These are phyloP conservation scores for Sarocladium kiliense DNA, from an alignment of 2,329 filamentous ascomycete genomes.

Conservation along the genomic window DNA sequence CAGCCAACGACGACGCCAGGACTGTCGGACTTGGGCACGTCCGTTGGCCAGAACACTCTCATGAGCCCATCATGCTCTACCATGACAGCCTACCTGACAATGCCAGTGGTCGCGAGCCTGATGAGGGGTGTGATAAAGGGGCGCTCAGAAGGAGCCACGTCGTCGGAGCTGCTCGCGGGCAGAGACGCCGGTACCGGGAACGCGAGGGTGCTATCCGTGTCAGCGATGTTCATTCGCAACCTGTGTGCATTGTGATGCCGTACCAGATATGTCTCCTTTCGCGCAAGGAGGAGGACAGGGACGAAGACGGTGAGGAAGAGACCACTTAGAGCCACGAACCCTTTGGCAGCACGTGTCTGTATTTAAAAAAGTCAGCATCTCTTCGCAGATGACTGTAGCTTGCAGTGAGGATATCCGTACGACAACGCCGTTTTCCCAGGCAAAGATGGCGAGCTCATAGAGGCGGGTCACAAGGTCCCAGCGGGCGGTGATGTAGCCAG, in stretches of 20 bases:
- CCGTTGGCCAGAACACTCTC: conserved; percentile 97
- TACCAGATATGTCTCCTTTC: conserved; percentile 75
- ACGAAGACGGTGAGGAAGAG: conserved; percentile 82
- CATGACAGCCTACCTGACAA: conserved; percentile 46
- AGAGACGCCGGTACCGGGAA: conserved; percentile 74
- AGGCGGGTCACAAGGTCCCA: conserved; percentile 97
- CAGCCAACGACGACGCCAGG: conserved; percentile 91
- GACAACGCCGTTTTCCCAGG: conserved; percentile 97
- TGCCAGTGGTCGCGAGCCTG: conserved; percentile 11
- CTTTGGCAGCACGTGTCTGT: conserved; percentile 79
- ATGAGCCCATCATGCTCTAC: conserved; percentile 80
- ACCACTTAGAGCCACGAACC: conserved; percentile 74
- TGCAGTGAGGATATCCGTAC: conserved; percentile 42
- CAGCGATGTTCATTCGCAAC: neutral
- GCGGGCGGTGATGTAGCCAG: conserved; percentile 97
- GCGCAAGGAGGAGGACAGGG: conserved; percentile 77
- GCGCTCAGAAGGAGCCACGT: conserved; percentile 80
- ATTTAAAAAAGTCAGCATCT: conserved; percentile 9
- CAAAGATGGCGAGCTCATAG: conserved; percentile 95
- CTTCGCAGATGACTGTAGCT: neutral
- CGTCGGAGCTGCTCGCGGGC: conserved; percentile 92
- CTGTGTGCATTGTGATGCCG: conserved; percentile 21
- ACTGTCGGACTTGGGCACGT: conserved; percentile 64
- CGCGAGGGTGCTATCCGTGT: conserved; percentile 68
- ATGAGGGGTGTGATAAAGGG: neutral